Base-by-base conservation (phyloP, 2,329 filamentous ascomycete genomes). In the Pestalotiopsis sp. region DNA sequence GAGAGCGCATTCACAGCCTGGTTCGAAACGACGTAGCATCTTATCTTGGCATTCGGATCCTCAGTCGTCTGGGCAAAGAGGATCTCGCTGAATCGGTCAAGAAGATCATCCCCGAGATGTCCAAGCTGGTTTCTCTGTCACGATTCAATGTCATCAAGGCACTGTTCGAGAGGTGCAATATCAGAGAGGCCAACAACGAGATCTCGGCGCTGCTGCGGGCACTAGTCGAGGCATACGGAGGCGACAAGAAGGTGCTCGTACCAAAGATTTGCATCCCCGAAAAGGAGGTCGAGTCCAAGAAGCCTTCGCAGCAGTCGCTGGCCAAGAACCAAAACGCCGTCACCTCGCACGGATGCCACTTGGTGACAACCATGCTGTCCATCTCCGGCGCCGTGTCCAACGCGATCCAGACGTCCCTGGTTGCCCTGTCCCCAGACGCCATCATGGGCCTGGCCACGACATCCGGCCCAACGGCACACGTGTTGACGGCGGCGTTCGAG, bases 1-100 rank as follows among this genome's bases (percentile, higher is more conserved):
- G 91, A 70, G 90, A 92, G 14, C 89, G 94, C 31, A 92, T 98
- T 74, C 90, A 91, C 25, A 92, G 90, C 52, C 87, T 97, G 69
- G 89, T 95, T 5, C 91, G 94, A 68, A 98, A 98, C 77, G 95
- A 97, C 74, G 92, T 95, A 63, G 94, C 96, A 5, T 92, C 90
- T 27, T 98, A 97, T 76, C 92, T 97, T 0, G 93, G 94, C 23
- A 92, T 95, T 73, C 89, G 90, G 68, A 90, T 97, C 3, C 83
- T 99, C 58, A 93, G 94, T 77, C 89, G 96, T 66, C 85, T 98
- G 12, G 92, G 93, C 79, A 95, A 93, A 77, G 94, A 97, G 69
- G 94, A 98, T 76, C 85, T 99, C 9, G 85, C 91, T 57, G 88
- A 89, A 67, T 93, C 92, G 0, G 88, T 94, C 68, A 85, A 90